Evolutionary conservation across 129 eudicot genomes (phyloP).

Genomic region (Pseudognaphalium luteoalbum): DNA sequence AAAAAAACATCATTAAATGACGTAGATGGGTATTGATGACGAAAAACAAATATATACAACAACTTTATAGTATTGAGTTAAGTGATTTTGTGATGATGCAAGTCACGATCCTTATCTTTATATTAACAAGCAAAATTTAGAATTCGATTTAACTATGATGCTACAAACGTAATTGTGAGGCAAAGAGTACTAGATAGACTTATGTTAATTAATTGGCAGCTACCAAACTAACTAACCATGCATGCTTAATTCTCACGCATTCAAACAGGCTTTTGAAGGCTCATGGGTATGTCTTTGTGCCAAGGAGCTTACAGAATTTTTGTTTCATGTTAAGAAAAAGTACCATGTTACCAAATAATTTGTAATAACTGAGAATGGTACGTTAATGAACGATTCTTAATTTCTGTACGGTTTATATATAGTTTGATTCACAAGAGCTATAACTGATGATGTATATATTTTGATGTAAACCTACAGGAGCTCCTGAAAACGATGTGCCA

Average conservation of each 20-base stretch:
- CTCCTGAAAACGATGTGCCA: background rate
- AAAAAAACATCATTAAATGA: too few species aligned
- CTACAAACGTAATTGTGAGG: too few species aligned
- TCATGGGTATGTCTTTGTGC: constrained; percentile 40
- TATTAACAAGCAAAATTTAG: too few species aligned
- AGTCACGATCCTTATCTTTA: too few species aligned
- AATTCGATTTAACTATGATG: too few species aligned
- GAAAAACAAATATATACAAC: too few species aligned
- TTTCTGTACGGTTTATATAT: too few species aligned
- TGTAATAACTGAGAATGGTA: constrained; percentile 37
- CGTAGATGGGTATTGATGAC: too few species aligned
- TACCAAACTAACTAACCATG: background rate
- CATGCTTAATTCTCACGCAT: background rate
- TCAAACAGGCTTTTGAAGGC: constrained; percentile 16
- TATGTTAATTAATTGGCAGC: background rate
- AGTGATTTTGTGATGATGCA: too few species aligned
- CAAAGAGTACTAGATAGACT: too few species aligned
- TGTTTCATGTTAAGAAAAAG: background rate
- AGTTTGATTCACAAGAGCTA: too few species aligned
- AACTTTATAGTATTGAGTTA: too few species aligned
- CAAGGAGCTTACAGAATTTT: constrained; percentile 19
- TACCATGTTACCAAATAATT: constrained; percentile 1
- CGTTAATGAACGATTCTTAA: background rate
- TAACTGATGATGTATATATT: background rate
- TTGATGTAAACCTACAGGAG: constrained; percentile 23